Base-by-base conservation (phyloP, 768 basidiomycete genomes). In the Candolleomyces eurysporus region DNA sequence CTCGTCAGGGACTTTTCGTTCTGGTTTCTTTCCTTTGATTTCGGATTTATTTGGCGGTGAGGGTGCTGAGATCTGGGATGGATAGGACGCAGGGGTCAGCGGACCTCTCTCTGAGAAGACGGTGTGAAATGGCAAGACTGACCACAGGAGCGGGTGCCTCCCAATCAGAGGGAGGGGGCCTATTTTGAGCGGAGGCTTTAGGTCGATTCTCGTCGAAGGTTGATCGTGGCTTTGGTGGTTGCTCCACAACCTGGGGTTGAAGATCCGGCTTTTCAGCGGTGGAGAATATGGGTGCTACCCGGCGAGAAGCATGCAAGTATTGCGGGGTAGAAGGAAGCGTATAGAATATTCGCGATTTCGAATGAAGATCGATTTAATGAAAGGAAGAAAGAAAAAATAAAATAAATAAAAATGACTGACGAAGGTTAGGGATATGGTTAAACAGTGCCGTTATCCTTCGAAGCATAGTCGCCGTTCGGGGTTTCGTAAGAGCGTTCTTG, bases 371-470 rank as follows among this genome's bases (percentile, higher is more conserved):
- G 36, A 6, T 36, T 36, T 11, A 59, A 60, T 58, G 64, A 56
- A 17, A 8, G 58, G 64, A 51, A 45, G 52, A 42, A 43, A n/a
- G 58, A 59, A 62, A 40, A 53, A 43, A 26, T 51, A 64, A 58
- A 39, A 36, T 40, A 63, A 56, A 50, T 59, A 42, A 26, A 45
- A 62, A 57, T 49, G 42, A 79, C 90, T 72, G 67, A 91, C 91
- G 89, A 66, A 84, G 81, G 52, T 87, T 82, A 62, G 84, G 72
- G 58, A 79, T 71, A 73, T 86, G 88, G 72, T 90, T 89, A 68
- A 89, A 84, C 67, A 88, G 75, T 22, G 91, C 88, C 9, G 89
- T 85, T 76, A 90, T 83, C 57, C 91, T 87, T 62, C 83, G 82
- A 48, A 92, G 76, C 16, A 84, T 79, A 39, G 88, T 89, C 39